Base-by-base conservation (phyloP, 2,329 filamentous ascomycete species). In the Colletotrichum tofieldiae region DNA sequence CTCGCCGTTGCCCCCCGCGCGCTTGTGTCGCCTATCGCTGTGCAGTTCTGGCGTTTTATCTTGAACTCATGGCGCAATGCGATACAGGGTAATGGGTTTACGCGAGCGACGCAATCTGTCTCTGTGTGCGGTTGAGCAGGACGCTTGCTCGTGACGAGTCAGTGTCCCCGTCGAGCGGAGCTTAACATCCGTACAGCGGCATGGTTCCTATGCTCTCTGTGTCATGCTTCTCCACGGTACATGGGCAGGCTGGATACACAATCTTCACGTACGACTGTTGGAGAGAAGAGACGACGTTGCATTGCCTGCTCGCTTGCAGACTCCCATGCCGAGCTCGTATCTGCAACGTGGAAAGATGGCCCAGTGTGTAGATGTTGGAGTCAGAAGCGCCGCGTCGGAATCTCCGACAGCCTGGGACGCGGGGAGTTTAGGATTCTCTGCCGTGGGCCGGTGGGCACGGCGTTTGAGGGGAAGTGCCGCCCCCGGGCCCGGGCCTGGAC, bases 71-170 rank as follows among this genome's bases (percentile, higher is more conserved):
- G 11, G 45, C 20, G 59, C 45, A n/a, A 49, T 52, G 35, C n/a
- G 45, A 63, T 41, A 52, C 45, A 16, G 45, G 20, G 11, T 37
- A 47, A n/a, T 37, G 59, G n/a, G 18, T 26, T 12, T 23, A n/a
- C 52, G 20, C 35, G 32, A 29, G 52, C 35, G 35, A 11, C 5
- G 35, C 8, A 37, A 11, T 9, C 12, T 16, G 26, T 29, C 5
- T 43, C 41, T 43, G 35, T 18, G 12, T 43, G 43, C n/a, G 16
- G 52, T 35, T 39, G 12, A 18, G 23, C 39, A 20, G 41, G 35
- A 63, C 26, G 54, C 35, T n/a, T 58, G 54, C 35, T 51, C 60
- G 23, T 16, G 23, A 37, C 60, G 60, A 63, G 60, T 63, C 60
- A 63, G 45, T 51, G 23, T 20, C 20, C 52, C 52, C 16, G 6